Conservation (phyloP, 129 eudicot genomes). For the Artemisia tridentata region DNA sequence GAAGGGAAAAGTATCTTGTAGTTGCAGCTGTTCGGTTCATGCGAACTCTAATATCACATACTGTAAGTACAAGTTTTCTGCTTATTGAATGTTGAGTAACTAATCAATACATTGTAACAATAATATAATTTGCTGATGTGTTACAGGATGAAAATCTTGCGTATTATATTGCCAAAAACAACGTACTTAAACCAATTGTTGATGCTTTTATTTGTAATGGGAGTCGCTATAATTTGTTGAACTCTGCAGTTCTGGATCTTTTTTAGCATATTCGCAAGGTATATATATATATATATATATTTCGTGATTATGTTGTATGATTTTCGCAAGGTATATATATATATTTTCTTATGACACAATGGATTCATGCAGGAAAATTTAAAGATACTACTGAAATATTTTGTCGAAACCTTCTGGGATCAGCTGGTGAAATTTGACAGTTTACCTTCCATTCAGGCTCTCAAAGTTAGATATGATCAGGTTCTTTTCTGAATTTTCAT, state of each 20-base stretch:
- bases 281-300: neutral
- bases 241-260: constrained; percentile 87
- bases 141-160: constrained; percentile 86
- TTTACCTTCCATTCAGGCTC: constrained; percentile 56
- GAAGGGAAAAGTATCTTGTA: constrained; percentile 90
- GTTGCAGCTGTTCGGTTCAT: constrained; percentile 87
- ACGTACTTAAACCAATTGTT: constrained; percentile 71
- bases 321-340: neutral
- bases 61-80: constrained; percentile 44
- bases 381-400: constrained; percentile 63
- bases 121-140: constrained; percentile 7
- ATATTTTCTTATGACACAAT: constrained; percentile 7
- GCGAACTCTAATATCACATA: constrained; percentile 73
- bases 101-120: neutral
- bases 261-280: constrained; percentile 92
- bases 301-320: constrained; percentile 7
- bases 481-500: constrained; percentile 19
- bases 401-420: constrained; percentile 81
- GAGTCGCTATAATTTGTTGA: constrained; percentile 77
- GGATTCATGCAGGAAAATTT: constrained; percentile 60
- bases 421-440: constrained; percentile 64
- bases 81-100: constrained; percentile 3
- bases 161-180: constrained; percentile 70
- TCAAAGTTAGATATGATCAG: constrained; percentile 90
- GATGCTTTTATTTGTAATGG: constrained; percentile 82